Conservation (phyloP, 2,329 filamentous ascomycete genomes). For the Xylaria sp. region DNA sequence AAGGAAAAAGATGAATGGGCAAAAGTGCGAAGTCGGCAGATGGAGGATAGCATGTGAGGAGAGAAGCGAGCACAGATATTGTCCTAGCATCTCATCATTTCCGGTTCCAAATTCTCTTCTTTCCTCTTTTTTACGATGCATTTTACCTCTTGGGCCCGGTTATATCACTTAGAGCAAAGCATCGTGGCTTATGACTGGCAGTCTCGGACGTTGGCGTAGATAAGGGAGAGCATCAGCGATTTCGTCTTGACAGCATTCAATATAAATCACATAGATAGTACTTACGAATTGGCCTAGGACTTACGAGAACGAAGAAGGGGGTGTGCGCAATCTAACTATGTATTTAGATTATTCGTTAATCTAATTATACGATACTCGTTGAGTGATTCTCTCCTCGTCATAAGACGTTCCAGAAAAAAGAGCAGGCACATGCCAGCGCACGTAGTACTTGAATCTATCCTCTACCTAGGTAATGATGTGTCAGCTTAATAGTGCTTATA, state of each 20-base stretch:
- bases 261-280: constrained; percentile 1
- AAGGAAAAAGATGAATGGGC: constrained; percentile 73
- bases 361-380: not conserved
- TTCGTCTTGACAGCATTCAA: not conserved
- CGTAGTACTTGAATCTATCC: not conserved
- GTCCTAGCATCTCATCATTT: not conserved
- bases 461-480: not conserved
- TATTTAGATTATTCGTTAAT: not conserved
- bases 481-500: not conserved
- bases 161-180: constrained; percentile 16
- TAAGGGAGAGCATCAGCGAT: constrained; percentile 7
- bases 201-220: not conserved
- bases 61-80: not conserved
- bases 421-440: not conserved
- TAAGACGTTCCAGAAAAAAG: not conserved
- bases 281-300: not conserved
- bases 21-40: constrained; percentile 73
- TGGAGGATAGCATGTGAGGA: constrained; percentile 72
- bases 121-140: not conserved
- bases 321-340: too few species aligned
- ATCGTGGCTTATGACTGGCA: constrained; percentile 2
- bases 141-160: not conserved
- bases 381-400: not conserved
- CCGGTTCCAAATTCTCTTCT: not conserved
- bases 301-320: not conserved